Conservation (phyloP, 2,329 filamentous ascomycete species). For the Botrytis fabae region DNA sequence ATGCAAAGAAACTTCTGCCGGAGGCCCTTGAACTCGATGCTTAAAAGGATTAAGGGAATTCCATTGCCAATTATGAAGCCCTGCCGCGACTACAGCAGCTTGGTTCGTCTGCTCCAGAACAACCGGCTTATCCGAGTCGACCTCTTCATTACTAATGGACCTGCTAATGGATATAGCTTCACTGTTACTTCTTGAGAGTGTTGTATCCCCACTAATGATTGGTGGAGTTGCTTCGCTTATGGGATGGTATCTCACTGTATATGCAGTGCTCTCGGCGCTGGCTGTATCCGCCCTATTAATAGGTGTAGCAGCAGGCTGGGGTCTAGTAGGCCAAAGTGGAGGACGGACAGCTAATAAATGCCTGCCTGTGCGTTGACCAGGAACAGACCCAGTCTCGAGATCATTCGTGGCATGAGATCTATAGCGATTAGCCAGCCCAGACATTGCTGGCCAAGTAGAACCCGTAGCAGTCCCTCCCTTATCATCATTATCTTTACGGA, state of each 20-base stretch:
- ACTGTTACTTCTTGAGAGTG: slow-evolving; percentile 32
- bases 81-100: slow-evolving; percentile 8
- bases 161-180: slow-evolving; percentile 30
- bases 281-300: slow-evolving; percentile 62
- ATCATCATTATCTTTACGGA: slow-evolving; percentile 28
- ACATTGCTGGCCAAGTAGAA: slow-evolving; percentile 49
- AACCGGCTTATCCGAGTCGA: slow-evolving; percentile 28
- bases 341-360: slow-evolving; percentile 31
- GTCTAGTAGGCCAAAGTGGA: slow-evolving; percentile 54
- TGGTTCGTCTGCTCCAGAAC: slow-evolving; percentile 34
- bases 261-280: slow-evolving; percentile 64
- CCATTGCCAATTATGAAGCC: slow-evolving; percentile 27
- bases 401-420: slow-evolving; percentile 31
- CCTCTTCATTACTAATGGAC: slow-evolving; percentile 15
- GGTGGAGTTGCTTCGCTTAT: slow-evolving; percentile 46
- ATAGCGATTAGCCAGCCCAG: slow-evolving; percentile 36
- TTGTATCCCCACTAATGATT: slow-evolving; percentile 19
- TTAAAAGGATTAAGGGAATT: slow-evolving; percentile 38
- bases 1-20: slow-evolving; percentile 39
- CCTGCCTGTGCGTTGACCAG: slow-evolving; percentile 22
- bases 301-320: slow-evolving; percentile 55
- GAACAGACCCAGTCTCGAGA: slow-evolving; percentile 29
- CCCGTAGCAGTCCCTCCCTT: slow-evolving; percentile 31
- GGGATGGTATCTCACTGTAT: slow-evolving; percentile 61
- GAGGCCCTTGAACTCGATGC: slow-evolving; percentile 34